Conservation (phyloP, 2,329 filamentous ascomycete species). For the Parastagonospora nodorum region DNA sequence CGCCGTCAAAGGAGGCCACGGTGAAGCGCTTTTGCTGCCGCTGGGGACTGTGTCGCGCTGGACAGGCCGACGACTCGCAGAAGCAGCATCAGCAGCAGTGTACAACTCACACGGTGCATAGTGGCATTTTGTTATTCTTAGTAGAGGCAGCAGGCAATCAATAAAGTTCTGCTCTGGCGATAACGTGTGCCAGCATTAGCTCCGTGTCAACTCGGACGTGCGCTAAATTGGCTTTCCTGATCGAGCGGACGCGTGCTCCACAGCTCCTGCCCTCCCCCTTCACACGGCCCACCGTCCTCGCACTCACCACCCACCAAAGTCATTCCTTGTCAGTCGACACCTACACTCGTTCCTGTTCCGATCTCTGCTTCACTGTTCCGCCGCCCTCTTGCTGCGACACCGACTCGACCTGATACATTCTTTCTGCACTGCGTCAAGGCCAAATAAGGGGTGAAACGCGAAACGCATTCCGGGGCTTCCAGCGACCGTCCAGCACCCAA, state of each 20-base stretch:
- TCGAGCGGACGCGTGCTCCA: not conserved
- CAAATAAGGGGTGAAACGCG: slow-evolving; percentile 35
- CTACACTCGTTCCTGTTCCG: slow-evolving; percentile 32
- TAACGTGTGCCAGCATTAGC: not conserved
- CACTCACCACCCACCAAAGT: slow-evolving; percentile 14
- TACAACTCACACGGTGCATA: not conserved
- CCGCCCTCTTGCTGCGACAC: slow-evolving; percentile 9
- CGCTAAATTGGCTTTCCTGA: slow-evolving; percentile 6
- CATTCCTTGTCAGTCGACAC: slow-evolving; percentile 32
- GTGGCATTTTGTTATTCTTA: not conserved
- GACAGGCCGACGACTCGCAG: not conserved
- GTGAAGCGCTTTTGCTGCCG: not conserved
- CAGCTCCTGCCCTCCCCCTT: slow-evolving; percentile 1
- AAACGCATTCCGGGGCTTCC: slow-evolving; percentile 43
- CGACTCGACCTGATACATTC: slow-evolving; percentile 27
- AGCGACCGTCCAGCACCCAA: slow-evolving; percentile 32
- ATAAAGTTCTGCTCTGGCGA: not conserved
- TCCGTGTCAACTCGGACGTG: not conserved
- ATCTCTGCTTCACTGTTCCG: slow-evolving; percentile 4
- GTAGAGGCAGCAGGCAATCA: not conserved
- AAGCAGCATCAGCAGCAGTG: not conserved
- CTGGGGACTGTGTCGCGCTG: too few species aligned
- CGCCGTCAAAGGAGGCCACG: too few species aligned
- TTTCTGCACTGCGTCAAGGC: slow-evolving; percentile 31
- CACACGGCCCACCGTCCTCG: slow-evolving; percentile 8